A percentile compares a stretch with the other conserved stretches of the same genome.
Conservation (phyloP, 148 eudicot species). For the Pharnaceum exiguum region DNA sequence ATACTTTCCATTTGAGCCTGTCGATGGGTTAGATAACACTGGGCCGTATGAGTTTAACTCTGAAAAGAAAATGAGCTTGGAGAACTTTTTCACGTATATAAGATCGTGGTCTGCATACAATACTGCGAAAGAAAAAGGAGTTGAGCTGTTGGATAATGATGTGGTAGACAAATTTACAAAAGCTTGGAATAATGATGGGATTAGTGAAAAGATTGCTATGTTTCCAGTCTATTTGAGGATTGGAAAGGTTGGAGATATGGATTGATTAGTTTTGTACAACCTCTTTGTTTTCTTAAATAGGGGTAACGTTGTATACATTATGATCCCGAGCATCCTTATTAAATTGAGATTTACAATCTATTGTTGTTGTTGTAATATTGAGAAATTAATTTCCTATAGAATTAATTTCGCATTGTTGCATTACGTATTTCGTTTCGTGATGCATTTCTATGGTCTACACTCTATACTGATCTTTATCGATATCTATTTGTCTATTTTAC, state of each 20-base stretch:
- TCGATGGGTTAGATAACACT: slow-evolving; percentile 37
- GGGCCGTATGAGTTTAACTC: slow-evolving; percentile 56
- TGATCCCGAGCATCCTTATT: too few relatives aligned
- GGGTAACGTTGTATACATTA: too few relatives aligned
- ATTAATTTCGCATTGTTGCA: too few relatives aligned
- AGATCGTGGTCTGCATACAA: slow-evolving; percentile 70
- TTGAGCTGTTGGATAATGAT: slow-evolving; percentile 49
- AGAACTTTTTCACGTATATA: slow-evolving; percentile 39
- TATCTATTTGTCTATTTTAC: too few relatives aligned
- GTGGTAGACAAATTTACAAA: slow-evolving; percentile 40
- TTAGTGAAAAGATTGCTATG: slow-evolving; percentile 35
- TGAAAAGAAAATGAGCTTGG: slow-evolving; percentile 56
- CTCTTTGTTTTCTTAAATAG: too few relatives aligned
- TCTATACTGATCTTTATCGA: too few relatives aligned
- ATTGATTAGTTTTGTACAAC: too few relatives aligned
- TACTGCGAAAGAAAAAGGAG: slow-evolving; percentile 56
- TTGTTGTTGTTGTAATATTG: too few relatives aligned
- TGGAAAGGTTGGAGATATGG: slow-evolving; percentile 44
- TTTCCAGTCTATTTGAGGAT: slow-evolving; percentile 63
- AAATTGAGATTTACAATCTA: too few relatives aligned
- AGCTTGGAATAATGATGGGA: slow-evolving; percentile 52
- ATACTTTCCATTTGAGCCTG: slow-evolving; percentile 55
- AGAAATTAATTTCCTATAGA: too few relatives aligned
- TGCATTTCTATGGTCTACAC: too few relatives aligned
- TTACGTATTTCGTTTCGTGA: too few relatives aligned